Conservation (phyloP, 2,329 filamentous ascomycete species). For the Ophiostoma tasmaniense region DNA sequence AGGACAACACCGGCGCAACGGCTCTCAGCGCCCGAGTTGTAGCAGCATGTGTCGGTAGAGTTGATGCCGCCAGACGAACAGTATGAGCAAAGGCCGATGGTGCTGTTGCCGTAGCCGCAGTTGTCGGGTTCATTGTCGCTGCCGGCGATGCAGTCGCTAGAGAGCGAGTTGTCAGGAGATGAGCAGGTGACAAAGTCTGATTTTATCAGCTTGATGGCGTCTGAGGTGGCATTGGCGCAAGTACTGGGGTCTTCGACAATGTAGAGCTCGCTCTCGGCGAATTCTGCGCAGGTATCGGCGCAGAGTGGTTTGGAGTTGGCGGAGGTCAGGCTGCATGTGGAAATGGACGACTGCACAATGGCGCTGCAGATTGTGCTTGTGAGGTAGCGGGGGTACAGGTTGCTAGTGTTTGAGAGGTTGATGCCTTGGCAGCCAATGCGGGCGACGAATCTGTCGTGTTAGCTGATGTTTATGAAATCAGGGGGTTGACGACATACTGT, state of each 20-base stretch:
- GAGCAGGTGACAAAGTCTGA: slow-evolving; percentile 90
- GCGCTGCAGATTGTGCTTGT: slow-evolving; percentile 88
- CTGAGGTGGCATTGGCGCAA: slow-evolving; percentile 57
- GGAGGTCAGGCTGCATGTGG: slow-evolving; percentile 57
- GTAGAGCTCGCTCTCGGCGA: slow-evolving; percentile 79
- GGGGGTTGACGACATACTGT: slow-evolving; percentile 51
- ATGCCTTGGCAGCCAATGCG: slow-evolving; percentile 73
- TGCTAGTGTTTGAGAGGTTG: slow-evolving; percentile 66
- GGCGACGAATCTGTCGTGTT: slow-evolving; percentile 58
- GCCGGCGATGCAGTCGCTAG: slow-evolving; percentile 64
- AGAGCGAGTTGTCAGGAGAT: slow-evolving; percentile 70
- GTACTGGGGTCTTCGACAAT: slow-evolving; percentile 66
- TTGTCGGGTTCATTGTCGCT: slow-evolving; percentile 73
- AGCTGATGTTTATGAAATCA: not conserved
- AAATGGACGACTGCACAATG: slow-evolving; percentile 81
- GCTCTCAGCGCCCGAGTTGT: slow-evolving; percentile 64
- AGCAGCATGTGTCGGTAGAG: slow-evolving; percentile 91
- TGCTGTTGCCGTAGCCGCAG: slow-evolving; percentile 71
- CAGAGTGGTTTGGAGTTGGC: slow-evolving; percentile 66
- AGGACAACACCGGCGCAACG: slow-evolving; percentile 70
- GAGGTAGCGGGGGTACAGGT: slow-evolving; percentile 88
- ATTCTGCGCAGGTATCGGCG: slow-evolving; percentile 75
- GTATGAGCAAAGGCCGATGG: slow-evolving; percentile 74
- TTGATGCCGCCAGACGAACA: slow-evolving; percentile 78
- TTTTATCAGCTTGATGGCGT: slow-evolving; percentile 69